Base-by-base conservation (phyloP, 768 basidiomycete genomes). In the Phlebiopsis flavidoalba region DNA sequence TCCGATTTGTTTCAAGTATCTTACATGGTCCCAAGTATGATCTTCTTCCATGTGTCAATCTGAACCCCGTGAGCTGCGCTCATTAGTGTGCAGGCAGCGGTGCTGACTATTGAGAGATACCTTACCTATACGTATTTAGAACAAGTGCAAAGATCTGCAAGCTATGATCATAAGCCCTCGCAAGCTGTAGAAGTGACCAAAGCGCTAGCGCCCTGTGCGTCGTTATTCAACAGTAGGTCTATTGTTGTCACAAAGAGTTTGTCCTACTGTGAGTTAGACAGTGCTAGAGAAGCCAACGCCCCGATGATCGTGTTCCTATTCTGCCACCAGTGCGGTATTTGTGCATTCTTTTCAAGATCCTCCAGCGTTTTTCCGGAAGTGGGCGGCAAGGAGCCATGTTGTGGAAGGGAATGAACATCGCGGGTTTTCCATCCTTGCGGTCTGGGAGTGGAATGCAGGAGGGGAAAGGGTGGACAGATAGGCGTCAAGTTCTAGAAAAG, bases 111-210 rank as follows among this genome's bases (percentile, higher is more conserved):
- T 31, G 26, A 31, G 3, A 3, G 6, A 31, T 6, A 12, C 51
- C 73, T 45, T 66, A 88, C 88, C 80, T 61, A 89, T 80, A 1
- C n/a, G 87, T 88, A 60, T 79, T 84, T 60, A 91, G 70, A 48
- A 91, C 78, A 26, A 91, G 73, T 0, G 88, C 87, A 70, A 89
- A 88, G 37, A 90, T 79, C 67, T 91, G 88, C 0, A 90, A 71
- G 0, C 84, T 87, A 63, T 87, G 87, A 56, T n/a, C n/a, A 83
- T 76, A 10, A 89, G 75, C 45, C 88, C 87, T 66, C 87, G 84
- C 21, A 89, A 69, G 69, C 87, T 88, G 67, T 89, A 91, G 64
- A 83, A 0, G 82, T 80, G 5, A 86, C 82, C 37, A 89, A 72
- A 24, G 80, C 81, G 69, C 86, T 89, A 1, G 89, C 89, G 11